These are phyloP conservation scores for Trichosporon asahii DNA, from an alignment of 1,284 basidiomycete species.

Conservation along the genomic window DNA sequence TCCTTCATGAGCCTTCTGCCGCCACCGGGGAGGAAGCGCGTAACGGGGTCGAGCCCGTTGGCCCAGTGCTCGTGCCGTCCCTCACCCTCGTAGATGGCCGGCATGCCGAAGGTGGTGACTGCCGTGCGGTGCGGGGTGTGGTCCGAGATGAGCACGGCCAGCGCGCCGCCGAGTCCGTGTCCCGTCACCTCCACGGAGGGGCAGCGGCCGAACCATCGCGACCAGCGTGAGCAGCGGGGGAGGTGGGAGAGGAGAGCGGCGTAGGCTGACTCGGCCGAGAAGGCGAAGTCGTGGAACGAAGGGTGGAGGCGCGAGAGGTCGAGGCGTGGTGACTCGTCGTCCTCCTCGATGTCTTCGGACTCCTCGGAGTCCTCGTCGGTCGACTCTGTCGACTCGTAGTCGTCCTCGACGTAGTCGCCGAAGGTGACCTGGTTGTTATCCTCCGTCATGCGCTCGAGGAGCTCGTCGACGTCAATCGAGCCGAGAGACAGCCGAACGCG, in stretches of 20 bases:
- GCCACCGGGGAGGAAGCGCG: background rate
- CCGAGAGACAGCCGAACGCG: background rate
- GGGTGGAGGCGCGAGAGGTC: background rate
- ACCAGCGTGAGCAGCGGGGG: background rate
- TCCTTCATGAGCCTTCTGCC: background rate
- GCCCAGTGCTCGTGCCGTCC: constrained; percentile 1
- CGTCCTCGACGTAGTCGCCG: background rate
- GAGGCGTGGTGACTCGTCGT: background rate
- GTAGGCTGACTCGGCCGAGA: background rate
- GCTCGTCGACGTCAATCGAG: constrained; percentile 5
- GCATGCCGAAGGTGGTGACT: background rate
- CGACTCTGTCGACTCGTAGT: background rate
- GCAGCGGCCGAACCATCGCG: background rate
- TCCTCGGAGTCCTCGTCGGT: background rate
- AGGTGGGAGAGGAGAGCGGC: background rate
- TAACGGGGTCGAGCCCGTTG: constrained; percentile 3
- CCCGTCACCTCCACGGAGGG: constrained; percentile 30
- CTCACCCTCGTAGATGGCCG: background rate
- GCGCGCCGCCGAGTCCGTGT: constrained; percentile 34
- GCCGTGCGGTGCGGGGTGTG: background rate
- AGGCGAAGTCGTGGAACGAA: background rate
- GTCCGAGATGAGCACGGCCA: constrained; percentile 30
- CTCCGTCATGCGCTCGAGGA: constrained; percentile 6
- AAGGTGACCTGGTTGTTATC: background rate
- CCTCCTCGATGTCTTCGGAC: background rate